Evolutionary conservation across 2,329 filamentous ascomycete genomes (phyloP).

Genomic region (Atkinsonella texensis): DNA sequence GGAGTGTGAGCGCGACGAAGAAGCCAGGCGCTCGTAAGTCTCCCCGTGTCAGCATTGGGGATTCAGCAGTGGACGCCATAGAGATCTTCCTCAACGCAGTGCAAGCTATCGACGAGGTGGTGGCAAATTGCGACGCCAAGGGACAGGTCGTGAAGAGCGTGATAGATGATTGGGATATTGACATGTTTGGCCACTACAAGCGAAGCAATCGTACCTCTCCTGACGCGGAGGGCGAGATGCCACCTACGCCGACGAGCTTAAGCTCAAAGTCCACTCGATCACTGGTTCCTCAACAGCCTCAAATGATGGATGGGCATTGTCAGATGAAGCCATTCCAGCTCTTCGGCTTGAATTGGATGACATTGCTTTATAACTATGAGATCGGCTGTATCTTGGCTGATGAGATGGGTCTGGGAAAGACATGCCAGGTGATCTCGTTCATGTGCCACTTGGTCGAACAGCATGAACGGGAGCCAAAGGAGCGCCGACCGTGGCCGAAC

Average conservation of each 20-base stretch:
- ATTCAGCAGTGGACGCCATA: conserved; percentile 38
- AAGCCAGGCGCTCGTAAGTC: conserved; percentile 34
- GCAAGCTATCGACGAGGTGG: conserved; percentile 71
- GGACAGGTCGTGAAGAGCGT: conserved; percentile 43
- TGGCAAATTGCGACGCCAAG: conserved; percentile 61
- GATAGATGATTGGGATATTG: conserved; percentile 36
- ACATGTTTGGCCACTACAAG: conserved; percentile 31
- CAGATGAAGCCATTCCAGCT: conserved; percentile 87
- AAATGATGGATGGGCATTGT: conserved; percentile 63
- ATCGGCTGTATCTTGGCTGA: conserved; percentile 89
- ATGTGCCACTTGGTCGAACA: conserved; percentile 70
- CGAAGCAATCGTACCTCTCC: conserved; percentile 18
- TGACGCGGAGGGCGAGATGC: conserved; percentile 24
- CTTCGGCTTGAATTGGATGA: conserved; percentile 90
- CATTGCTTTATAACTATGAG: conserved; percentile 64
- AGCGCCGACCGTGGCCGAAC: conserved; percentile 50
- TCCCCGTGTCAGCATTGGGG: conserved; percentile 36
- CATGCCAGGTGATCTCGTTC: conserved; percentile 89
- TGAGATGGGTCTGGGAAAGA: conserved; percentile 96
- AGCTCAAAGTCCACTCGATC: conserved; percentile 24
- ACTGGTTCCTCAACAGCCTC: conserved; percentile 51
- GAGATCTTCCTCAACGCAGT: conserved; percentile 70
- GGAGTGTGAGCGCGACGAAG: conserved; percentile 45
- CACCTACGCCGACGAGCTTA: conserved; percentile 30
- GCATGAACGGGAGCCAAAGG: conserved; percentile 23